Percentiles rank a stretch among this genome's conserved stretches.
Conservation (phyloP, 768 basidiomycete species). For the Sutorius australiensis region DNA sequence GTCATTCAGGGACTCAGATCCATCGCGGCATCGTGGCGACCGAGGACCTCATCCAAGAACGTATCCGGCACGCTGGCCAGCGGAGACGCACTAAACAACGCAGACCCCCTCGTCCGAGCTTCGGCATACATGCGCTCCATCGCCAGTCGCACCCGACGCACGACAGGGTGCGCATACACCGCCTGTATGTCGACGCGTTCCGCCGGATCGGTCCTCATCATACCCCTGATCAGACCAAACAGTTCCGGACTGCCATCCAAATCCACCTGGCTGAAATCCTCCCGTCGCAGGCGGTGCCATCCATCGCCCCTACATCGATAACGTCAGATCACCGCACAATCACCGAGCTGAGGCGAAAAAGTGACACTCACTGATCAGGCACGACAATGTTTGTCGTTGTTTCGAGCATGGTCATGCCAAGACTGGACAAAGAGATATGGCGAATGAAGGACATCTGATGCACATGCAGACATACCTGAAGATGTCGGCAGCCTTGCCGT, state of each 20-base stretch:
- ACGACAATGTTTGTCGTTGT: conserved; percentile 94
- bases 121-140: conserved; percentile 55
- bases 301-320: conserved; percentile 68
- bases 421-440: conserved; percentile 44
- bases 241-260: conserved; percentile 63
- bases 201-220: conserved; percentile 73
- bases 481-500: conserved; percentile 92
- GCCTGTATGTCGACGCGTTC: conserved; percentile 53
- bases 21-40: conserved; percentile 35
- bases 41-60: conserved; percentile 66
- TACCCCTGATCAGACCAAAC: conserved; percentile 60
- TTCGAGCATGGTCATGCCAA: conserved; percentile 96
- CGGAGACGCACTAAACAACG: conserved; percentile 57
- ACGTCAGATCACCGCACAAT: conserved; percentile 13
- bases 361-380: conserved; percentile 83
- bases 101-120: conserved; percentile 33
- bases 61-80: conserved; percentile 55
- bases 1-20: conserved; percentile 37
- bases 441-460: neutral
- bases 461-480: conserved; percentile 69
- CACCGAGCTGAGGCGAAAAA: neutral
- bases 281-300: conserved; percentile 89
- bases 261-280: conserved; percentile 88
- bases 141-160: conserved; percentile 54
- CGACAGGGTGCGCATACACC: conserved; percentile 59